phyloP scores from a whole-genome alignment of 352 stramenopile genomes.

The Phytophthora sansomeana region DNA sequence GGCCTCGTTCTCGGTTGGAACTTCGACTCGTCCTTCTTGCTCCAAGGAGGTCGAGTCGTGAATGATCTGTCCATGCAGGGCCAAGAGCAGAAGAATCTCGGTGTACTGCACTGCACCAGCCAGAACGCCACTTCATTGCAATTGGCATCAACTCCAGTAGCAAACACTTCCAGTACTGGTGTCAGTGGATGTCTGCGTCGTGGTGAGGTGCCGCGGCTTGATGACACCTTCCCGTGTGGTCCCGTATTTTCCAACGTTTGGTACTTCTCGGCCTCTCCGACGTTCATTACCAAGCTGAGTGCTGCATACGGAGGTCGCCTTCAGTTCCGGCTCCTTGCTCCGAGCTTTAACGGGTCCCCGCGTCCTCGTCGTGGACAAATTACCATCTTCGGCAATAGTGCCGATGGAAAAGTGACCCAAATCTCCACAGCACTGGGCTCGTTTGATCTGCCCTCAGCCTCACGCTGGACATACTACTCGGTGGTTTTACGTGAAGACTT shows the following conservation, averaged over 20 bases:
- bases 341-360: constrained; percentile 71
- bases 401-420: constrained; percentile 21
- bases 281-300: constrained; percentile 44
- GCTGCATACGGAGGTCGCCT: constrained; percentile 66
- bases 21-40: constrained; percentile 51
- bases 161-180: constrained; percentile 6
- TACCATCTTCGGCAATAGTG: constrained; percentile 45
- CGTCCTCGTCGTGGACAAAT: constrained; percentile 63
- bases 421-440: constrained; percentile 60
- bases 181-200: constrained; percentile 35
- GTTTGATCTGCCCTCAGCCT: constrained; percentile 53
- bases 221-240: constrained; percentile 63
- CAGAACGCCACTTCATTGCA: not conserved
- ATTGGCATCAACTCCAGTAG: not conserved
- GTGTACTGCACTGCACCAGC: constrained; percentile 42
- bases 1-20: constrained; percentile 72
- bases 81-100: constrained; percentile 52
- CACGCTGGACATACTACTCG: constrained; percentile 71
- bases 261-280: constrained; percentile 58
- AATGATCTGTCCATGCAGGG: constrained; percentile 60
- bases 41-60: constrained; percentile 34
- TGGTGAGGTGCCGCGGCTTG: constrained; percentile 50
- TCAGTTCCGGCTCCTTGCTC: constrained; percentile 73
- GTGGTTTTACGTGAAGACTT: constrained; percentile 79
- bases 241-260: constrained; percentile 76